phyloP scores from a whole-genome alignment of 352 stramenopile species.

The Phytopythium delawarense region DNA sequence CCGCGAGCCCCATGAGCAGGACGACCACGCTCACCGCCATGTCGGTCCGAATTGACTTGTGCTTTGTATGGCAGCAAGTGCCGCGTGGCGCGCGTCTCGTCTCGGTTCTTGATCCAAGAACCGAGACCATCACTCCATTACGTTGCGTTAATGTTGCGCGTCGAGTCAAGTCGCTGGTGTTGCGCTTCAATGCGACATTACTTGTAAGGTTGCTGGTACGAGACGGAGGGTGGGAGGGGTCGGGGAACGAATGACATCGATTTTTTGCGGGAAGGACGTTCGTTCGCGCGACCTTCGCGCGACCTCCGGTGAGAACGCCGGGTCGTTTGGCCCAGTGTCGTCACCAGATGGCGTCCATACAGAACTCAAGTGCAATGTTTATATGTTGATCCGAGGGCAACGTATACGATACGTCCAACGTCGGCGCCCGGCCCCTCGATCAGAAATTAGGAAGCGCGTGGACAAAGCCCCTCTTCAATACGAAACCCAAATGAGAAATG shows the following conservation, averaged over 20 bases:
- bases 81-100: background rate
- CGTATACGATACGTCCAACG: no score
- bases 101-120: background rate
- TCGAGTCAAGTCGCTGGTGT: background rate
- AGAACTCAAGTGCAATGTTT: no score
- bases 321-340: background rate
- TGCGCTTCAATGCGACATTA: background rate
- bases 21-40: slow-evolving; percentile 1
- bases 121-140: background rate
- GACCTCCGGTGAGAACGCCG: slow-evolving; percentile 4
- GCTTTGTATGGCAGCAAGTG: background rate
- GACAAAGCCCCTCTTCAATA: no score
- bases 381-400: no score
- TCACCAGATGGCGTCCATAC: no score
- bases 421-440: no score
- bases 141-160: background rate
- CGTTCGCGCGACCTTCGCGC: slow-evolving; percentile 7
- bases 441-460: no score
- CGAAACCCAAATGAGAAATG: no score
- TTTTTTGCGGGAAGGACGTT: background rate
- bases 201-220: background rate
- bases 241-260: background rate
- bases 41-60: background rate
- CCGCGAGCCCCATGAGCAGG: slow-evolving; percentile 14
- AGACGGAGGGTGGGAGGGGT: background rate